phyloP scores from a whole-genome alignment of 2,329 filamentous ascomycete genomes.

The Phyllosticta ampelicida region DNA sequence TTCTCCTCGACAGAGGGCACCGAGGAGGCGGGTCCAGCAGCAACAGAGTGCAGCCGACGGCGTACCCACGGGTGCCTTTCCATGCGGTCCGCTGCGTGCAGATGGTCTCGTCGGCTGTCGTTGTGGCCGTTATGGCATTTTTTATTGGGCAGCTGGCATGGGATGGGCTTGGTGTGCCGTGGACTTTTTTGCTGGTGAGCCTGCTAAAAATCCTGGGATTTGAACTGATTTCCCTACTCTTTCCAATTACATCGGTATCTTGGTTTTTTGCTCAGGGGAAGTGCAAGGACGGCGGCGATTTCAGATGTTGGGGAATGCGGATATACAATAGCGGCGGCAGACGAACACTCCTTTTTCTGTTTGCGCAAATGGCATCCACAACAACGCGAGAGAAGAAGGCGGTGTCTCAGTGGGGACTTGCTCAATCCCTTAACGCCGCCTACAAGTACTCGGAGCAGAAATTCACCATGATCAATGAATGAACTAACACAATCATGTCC shows the following conservation, averaged over 20 bases:
- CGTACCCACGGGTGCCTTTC: constrained; percentile 34
- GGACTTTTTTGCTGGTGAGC: constrained; percentile 49
- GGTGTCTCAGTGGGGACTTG: too few species aligned
- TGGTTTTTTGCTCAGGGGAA: background rate
- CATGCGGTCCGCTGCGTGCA: constrained; percentile 32
- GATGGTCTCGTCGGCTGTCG: constrained; percentile 36
- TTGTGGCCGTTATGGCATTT: constrained; percentile 43
- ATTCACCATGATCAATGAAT: too few species aligned
- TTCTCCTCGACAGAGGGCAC: background rate
- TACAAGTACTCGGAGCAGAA: too few species aligned
- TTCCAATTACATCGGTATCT: background rate
- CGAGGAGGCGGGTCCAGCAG: background rate
- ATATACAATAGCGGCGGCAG: too few species aligned
- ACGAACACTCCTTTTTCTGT: too few species aligned
- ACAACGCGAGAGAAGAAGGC: background rate
- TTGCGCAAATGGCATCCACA: background rate
- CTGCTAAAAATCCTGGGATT: background rate
- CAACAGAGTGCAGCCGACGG: constrained; percentile 23
- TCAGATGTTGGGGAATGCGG: too few species aligned
- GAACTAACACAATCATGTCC: background rate
- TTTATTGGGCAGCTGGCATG: constrained; percentile 45
- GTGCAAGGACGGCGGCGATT: too few species aligned
- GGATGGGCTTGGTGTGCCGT: constrained; percentile 44
- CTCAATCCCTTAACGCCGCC: too few species aligned
- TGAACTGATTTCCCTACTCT: background rate